A percentile compares a stretch with the other conserved stretches of the same genome.
Conservation (phyloP, 2,329 filamentous ascomycete species). For the Colletotrichum nymphaeae region DNA sequence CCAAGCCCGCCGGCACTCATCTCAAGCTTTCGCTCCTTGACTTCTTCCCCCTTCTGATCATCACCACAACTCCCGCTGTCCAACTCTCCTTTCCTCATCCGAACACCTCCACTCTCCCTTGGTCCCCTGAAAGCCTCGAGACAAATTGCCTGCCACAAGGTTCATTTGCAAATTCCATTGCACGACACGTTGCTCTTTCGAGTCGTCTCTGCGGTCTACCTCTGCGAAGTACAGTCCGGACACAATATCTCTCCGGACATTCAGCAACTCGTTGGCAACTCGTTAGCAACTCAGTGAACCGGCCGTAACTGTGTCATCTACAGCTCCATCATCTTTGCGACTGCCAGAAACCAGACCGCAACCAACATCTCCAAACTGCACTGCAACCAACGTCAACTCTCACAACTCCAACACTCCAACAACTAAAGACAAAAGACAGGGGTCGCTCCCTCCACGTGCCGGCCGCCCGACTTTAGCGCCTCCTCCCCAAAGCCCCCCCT, state of each 20-base stretch:
- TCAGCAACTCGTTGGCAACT: not conserved
- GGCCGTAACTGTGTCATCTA: no score
- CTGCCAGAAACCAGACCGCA: no score
- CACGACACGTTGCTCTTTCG: not conserved
- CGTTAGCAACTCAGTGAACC: no score
- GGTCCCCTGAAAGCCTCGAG: not conserved
- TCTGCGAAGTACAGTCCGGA: no score
- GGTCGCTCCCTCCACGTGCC: slow-evolving; percentile 14
- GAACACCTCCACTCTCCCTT: slow-evolving; percentile 3
- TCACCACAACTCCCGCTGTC: not conserved
- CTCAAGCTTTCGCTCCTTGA: not conserved
- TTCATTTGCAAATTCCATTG: not conserved
- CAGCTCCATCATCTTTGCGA: no score
- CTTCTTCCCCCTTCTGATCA: not conserved
- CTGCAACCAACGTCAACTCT: no score
- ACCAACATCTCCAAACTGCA: no score
- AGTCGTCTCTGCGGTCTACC: no score
- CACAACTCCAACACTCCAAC: not conserved
- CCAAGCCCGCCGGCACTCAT: not conserved
- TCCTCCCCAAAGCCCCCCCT: not conserved
- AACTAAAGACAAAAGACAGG: not conserved
- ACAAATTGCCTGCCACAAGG: not conserved
- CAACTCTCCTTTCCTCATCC: not conserved
- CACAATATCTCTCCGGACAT: not conserved
- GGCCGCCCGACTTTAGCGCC: slow-evolving; percentile 22